A percentile compares a stretch with the other conserved stretches of the same genome.
Conservation (phyloP, 176 grass and related monocot genomes). For the Pontederia paniculata region DNA sequence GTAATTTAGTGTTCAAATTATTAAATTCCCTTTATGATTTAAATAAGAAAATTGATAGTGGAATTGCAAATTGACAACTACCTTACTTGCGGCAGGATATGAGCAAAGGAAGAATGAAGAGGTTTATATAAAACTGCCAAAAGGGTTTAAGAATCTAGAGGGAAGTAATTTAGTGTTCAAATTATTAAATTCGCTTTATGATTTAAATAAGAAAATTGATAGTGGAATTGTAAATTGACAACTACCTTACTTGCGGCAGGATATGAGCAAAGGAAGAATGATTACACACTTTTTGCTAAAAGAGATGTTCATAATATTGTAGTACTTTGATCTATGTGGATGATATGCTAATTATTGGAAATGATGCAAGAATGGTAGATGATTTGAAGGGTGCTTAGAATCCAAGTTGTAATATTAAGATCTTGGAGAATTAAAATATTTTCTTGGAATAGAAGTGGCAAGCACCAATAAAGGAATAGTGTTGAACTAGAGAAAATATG, state of each 20-base stretch:
- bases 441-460: constrained; percentile 4
- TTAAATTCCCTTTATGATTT: too few relatives aligned
- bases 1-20: too few relatives aligned
- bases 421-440: constrained; percentile 4
- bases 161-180: neutral
- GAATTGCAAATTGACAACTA: too few relatives aligned
- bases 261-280: neutral
- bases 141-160: neutral
- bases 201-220: constrained; percentile 8
- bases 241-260: too few relatives aligned
- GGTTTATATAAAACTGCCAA: constrained; percentile 14
- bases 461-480: neutral
- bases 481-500: constrained; percentile 5
- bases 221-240: too few relatives aligned
- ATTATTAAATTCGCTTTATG: constrained; percentile 3
- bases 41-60: too few relatives aligned
- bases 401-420: constrained; percentile 1
- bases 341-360: too few relatives aligned
- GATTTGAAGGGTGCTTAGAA: neutral
- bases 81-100: too few relatives aligned
- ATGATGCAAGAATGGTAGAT: too few relatives aligned
- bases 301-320: too few relatives aligned
- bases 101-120: too few relatives aligned
- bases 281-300: neutral
- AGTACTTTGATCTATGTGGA: too few relatives aligned